These are phyloP conservation scores for Closterium sp. DNA, from an alignment of 139 green algal species.

Conservation along the genomic window DNA sequence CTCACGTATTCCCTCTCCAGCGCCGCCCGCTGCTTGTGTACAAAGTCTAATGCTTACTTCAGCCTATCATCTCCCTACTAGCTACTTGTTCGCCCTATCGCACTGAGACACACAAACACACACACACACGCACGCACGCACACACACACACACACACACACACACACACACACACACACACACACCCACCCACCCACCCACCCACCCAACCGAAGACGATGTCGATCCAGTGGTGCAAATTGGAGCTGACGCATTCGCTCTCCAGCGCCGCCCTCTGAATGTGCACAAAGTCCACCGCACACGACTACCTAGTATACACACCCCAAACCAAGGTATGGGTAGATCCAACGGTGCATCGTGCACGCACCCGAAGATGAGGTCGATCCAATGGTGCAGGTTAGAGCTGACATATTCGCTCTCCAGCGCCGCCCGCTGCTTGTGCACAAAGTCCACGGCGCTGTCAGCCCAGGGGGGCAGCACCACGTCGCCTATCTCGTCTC, in stretches of 20 bases:
- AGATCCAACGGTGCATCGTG: neutral
- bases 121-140: neutral
- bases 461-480: conserved; percentile 1
- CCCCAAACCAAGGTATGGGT: no score
- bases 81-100: no score
- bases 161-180: no score
- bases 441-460: conserved; percentile 32
- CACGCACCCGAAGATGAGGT: conserved; percentile 52
- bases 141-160: neutral
- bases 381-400: conserved; percentile 62
- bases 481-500: conserved; percentile 22
- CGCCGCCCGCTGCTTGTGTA: conserved; percentile 27
- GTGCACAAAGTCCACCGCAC: no score
- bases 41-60: conserved; percentile 31
- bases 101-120: no score
- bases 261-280: no score
- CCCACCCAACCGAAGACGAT: no score
- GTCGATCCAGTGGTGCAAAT: no score
- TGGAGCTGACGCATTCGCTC: no score
- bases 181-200: no score
- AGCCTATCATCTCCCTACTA: no score
- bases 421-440: conserved; percentile 39
- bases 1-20: conserved; percentile 65
- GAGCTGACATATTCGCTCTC: conserved; percentile 65
- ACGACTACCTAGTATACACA: no score